A percentile compares a stretch with the other conserved stretches of the same genome.
Evolutionary conservation across 2,329 filamentous ascomycete genomes (phyloP).

Genomic region (Aciculosporium take): DNA sequence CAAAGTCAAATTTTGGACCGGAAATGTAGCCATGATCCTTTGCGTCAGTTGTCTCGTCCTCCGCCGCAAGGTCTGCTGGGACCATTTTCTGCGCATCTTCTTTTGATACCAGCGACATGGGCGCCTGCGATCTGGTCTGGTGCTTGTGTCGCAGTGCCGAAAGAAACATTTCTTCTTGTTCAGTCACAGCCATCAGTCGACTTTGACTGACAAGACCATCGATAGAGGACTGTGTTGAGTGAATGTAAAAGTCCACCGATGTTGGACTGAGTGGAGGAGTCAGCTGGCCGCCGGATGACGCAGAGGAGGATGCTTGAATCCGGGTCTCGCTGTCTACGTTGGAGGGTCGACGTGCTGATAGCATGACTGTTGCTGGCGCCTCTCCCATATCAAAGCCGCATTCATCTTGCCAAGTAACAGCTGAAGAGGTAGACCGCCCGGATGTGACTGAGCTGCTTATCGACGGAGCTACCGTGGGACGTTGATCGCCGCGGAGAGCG

Average conservation of each 20-base stretch:
- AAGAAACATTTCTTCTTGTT: slow-evolving; percentile 43
- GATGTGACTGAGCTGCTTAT: slow-evolving; percentile 22
- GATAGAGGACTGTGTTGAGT: slow-evolving; percentile 23
- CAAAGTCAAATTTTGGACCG: slow-evolving; percentile 18
- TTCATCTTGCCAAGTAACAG: slow-evolving; percentile 18
- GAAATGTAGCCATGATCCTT: slow-evolving; percentile 14
- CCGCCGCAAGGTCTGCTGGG: not conserved
- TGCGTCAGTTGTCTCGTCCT: not conserved
- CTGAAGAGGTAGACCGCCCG: slow-evolving; percentile 22
- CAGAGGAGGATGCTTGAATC: not conserved
- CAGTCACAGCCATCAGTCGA: slow-evolving; percentile 43
- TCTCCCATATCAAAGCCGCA: slow-evolving; percentile 23
- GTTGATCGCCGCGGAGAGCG: slow-evolving; percentile 13
- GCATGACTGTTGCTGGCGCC: slow-evolving; percentile 24
- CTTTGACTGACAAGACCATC: slow-evolving; percentile 18
- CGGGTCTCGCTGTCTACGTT: slow-evolving; percentile 9
- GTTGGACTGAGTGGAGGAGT: slow-evolving; percentile 38
- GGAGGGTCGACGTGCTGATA: slow-evolving; percentile 15
- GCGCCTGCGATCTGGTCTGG: slow-evolving; percentile 37
- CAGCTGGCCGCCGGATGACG: slow-evolving; percentile 23
- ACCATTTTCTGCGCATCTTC: slow-evolving; percentile 7
- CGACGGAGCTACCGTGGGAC: slow-evolving; percentile 12
- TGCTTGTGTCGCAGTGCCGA: slow-evolving; percentile 42
- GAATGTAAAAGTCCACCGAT: slow-evolving; percentile 35
- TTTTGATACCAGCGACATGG: slow-evolving; percentile 29